Percentiles rank a stretch among this genome's conserved stretches.
phyloP scores from a whole-genome alignment of 1,139 yeast species.

The Pichia sp. region DNA sequence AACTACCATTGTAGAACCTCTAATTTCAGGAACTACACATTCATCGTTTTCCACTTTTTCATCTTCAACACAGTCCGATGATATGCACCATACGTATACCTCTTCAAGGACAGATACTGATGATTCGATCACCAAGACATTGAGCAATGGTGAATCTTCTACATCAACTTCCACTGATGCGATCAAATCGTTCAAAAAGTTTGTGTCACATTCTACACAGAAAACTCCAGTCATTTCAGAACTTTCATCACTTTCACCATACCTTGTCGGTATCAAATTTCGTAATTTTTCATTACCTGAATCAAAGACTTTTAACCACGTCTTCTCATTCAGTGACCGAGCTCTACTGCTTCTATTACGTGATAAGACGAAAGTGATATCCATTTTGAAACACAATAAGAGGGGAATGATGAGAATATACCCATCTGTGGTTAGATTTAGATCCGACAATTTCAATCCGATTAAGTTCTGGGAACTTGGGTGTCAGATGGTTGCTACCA shows the following conservation, averaged over 20 bases:
- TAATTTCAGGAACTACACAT: constrained; percentile 3
- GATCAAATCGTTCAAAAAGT: constrained; percentile 9
- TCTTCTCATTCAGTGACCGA: constrained; percentile 81
- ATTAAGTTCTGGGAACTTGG: constrained; percentile 77
- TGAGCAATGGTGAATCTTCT: not conserved
- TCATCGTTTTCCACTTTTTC: constrained; percentile 31
- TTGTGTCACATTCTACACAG: constrained; percentile 19
- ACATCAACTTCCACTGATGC: too few species aligned
- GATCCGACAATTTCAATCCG: constrained; percentile 77
- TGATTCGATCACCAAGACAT: too few species aligned
- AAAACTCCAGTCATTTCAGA: constrained; percentile 38
- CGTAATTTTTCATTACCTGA: constrained; percentile 81
- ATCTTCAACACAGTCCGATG: constrained; percentile 45
- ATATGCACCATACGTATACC: constrained; percentile 19
- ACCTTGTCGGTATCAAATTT: constrained; percentile 68
- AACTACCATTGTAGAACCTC: constrained; percentile 4
- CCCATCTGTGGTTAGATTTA: constrained; percentile 73
- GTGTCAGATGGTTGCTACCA: constrained; percentile 90
- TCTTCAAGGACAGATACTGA: constrained; percentile 7
- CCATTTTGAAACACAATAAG: constrained; percentile 71
- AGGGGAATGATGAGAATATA: constrained; percentile 74
- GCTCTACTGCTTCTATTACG: constrained; percentile 55
- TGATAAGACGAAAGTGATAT: constrained; percentile 44
- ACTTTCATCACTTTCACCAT: constrained; percentile 56
- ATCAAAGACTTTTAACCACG: constrained; percentile 72